Evolutionary conservation across 2,329 filamentous ascomycete genomes (phyloP).

Genomic region (Cordyceps militaris): DNA sequence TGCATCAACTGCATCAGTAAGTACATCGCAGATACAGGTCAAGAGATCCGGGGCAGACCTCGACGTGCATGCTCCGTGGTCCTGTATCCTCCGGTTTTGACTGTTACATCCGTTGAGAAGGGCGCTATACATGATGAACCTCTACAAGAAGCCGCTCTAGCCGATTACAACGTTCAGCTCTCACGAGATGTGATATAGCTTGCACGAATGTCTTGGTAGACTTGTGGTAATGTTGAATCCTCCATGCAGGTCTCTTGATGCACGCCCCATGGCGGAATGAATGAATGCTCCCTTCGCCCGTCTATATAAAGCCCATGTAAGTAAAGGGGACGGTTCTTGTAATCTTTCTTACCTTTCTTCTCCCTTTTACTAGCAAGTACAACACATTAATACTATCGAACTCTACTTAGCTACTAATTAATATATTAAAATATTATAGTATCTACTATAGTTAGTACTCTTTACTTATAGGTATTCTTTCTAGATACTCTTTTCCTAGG

Average conservation of each 20-base stretch:
- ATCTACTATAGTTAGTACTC: not conserved
- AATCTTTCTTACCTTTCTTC: not conserved
- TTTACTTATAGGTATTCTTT: constrained; percentile 2
- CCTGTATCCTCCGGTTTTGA: too few species aligned
- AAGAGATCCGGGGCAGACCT: too few species aligned
- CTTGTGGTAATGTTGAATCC: not conserved
- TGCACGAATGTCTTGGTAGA: not conserved
- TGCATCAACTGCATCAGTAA: too few species aligned
- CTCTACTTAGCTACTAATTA: not conserved
- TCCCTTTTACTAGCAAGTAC: too few species aligned
- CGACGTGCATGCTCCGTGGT: too few species aligned
- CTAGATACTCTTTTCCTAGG: not conserved
- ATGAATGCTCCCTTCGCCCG: not conserved
- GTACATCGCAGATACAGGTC: too few species aligned
- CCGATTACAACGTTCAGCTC: not conserved
- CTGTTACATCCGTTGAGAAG: too few species aligned
- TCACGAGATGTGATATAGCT: not conserved
- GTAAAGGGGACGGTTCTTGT: not conserved
- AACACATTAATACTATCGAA: not conserved
- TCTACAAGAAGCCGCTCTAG: too few species aligned
- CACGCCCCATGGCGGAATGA: not conserved
- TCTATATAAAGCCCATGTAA: not conserved
- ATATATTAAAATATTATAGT: not conserved
- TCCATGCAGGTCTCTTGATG: not conserved
- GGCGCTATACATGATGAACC: too few species aligned